Base-by-base conservation (phyloP, 164 flowering plant species). In the Berberis thunbergii region DNA sequence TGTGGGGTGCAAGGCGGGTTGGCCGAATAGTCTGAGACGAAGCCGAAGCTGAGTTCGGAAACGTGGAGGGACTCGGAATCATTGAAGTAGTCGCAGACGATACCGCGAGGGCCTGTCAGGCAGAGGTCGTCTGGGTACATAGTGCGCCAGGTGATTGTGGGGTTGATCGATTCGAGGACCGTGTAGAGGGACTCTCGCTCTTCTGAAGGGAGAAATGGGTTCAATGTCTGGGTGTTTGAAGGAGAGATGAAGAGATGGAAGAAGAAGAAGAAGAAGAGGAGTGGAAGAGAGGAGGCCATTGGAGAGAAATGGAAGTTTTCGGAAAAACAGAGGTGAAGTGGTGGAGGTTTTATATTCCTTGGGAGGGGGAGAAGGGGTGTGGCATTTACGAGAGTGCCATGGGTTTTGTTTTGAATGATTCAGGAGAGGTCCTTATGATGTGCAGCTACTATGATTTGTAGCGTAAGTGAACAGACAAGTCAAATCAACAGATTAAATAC, bases 81-180 rank as follows among this genome's bases (percentile, higher is more conserved):
- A 41, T 57, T 39, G 79, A 79, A 79, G 66, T 68, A 83, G 55
- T 80, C 91, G 70, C 96, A 91, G 59, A 78, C 79, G 69, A 88
- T 73, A 64, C 96, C 96, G 67, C 85, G 95, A 0, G 97, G 97
- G 53, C 87, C 76, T 52, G 91, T 82, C 73, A 68, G 48, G 78
- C 95, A 90, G 76, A 88, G 78, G 64, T 86, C 92, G 69, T 85
- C 96, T 0, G 96, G 90, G 81, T 71, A 87, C 63, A 82, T 70
- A 4, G 78, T 40, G 1, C 94, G 85, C 97, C 97, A 91, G 0
- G 83, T 72, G 54, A 74, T 54, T 5, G 46, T 69, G 1, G 90
- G 66, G 89, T 82, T 84, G 57, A 91, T 64, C 5, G 91, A 73
- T 9, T 76, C 76, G 43, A 91, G 88, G 41, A 83, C 83, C 9